Base-by-base conservation (phyloP, 148 eudicot genomes). In the Limonium bicolor region DNA sequence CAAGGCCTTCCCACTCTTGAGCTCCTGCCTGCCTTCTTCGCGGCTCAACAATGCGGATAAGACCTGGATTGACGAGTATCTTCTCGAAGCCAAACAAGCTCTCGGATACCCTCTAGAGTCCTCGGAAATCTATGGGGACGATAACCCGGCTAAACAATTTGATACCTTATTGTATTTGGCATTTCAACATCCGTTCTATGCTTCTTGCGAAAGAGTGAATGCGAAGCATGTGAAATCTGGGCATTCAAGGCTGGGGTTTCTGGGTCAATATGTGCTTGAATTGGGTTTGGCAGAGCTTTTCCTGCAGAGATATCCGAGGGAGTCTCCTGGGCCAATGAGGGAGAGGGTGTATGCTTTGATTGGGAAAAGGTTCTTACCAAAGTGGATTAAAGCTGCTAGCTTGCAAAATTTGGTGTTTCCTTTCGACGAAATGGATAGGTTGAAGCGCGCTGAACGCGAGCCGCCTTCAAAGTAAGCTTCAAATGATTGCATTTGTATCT, bases 71-170 rank as follows among this genome's bases (percentile, higher is more conserved):
- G 93, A 85, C 32, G 95, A 85, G 72, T 92, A 70, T 42, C 66
- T 92, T 26, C 69, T 81, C 4, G 99, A 92, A 49, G 95, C 84
- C 1, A 92, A 92, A 39, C 99, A 92, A 50, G 94, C 94, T 0
- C 58, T 92, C 9, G 99, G 99, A 24, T 92, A 85, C 68, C 79
- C 99, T 3, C 55, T 92, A 7, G 95, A 85, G 48, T 63, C 85
- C 0, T 80, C 95, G 0, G 80, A 73, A 18, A 59, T 14, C 1
- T 71, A 65, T 9, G 73, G 71, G 22, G 95, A 85, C 24, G 95
- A 92, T 67, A 92, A 76, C 32, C 99, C 99, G 0, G 99, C 88
- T 0, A 85, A 85, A 39, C 99, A 92, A 18, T 81, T 92, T 14
- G 99, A 92, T 57, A 78, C 94, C 0, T 31, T 92, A 66, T 38